These are phyloP conservation scores for Cucumis hystrix DNA, from an alignment of 306 rosid species.

Conservation along the genomic window DNA sequence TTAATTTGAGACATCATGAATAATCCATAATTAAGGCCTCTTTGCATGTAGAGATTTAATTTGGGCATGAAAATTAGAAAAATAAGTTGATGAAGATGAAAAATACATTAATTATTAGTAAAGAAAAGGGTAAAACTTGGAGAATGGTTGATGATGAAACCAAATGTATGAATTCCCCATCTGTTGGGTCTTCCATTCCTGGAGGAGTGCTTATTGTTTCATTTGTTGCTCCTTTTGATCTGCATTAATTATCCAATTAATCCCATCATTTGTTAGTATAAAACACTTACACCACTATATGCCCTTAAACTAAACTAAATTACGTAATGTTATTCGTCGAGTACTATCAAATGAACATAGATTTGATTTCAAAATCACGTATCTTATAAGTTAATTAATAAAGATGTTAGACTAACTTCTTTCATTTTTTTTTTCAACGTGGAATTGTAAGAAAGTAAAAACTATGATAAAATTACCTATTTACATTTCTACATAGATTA, in stretches of 20 bases:
- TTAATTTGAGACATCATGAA: not conserved
- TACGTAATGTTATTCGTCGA: no score
- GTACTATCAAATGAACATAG: no score
- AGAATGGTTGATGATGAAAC: slow-evolving; percentile 39
- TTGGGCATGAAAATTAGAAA: not conserved
- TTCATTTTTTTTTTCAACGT: no score
- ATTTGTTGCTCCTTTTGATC: slow-evolving; percentile 16
- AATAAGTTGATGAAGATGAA: slow-evolving; percentile 12
- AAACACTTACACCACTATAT: no score
- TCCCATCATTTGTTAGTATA: not conserved
- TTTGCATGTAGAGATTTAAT: not conserved
- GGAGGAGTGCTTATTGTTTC: slow-evolving; percentile 29
- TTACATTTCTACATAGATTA: no score
- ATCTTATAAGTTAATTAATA: no score
- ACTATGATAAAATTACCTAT: no score
- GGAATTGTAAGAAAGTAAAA: no score
- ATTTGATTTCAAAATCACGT: no score
- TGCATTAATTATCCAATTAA: not conserved
- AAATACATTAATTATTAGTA: not conserved
- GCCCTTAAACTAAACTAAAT: no score
- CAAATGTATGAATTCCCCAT: slow-evolving; percentile 17
- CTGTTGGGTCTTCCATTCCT: slow-evolving; percentile 13
- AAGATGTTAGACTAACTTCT: no score
- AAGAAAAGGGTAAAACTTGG: slow-evolving; percentile 20
- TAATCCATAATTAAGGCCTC: no score